Evolutionary conservation across 768 basidiomycete species (phyloP).

Genomic region (Tulasnella sp.): DNA sequence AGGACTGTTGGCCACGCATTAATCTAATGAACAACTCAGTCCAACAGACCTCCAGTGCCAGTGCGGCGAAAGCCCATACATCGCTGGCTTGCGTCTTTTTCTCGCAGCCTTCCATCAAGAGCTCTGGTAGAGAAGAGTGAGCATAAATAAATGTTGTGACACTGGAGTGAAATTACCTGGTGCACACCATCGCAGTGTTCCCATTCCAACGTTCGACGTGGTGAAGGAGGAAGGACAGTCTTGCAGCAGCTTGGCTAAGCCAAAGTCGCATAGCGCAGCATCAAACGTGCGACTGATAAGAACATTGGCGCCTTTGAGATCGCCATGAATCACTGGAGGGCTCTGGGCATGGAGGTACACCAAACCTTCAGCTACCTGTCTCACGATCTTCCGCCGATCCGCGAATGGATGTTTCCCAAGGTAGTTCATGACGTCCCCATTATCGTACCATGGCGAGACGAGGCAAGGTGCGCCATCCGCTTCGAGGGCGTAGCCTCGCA

Average conservation of each 20-base stretch:
- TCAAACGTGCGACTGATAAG: neutral
- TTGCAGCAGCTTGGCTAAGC: conserved; percentile 4
- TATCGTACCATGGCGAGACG: conserved; percentile 7
- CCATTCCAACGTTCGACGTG: neutral
- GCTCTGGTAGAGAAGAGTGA: neutral
- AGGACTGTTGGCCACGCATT: neutral
- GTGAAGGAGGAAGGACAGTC: neutral
- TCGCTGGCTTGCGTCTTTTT: neutral
- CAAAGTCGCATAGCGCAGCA: conserved; percentile 11
- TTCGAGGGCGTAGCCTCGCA: conserved; percentile 4
- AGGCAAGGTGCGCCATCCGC: conserved; percentile 6
- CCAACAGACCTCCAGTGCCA: neutral
- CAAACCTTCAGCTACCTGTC: conserved; percentile 12
- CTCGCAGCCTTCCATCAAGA: neutral
- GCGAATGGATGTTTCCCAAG: conserved; percentile 5
- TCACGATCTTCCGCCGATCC: conserved; percentile 9
- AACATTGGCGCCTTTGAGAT: conserved; percentile 13
- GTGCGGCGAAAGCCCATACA: neutral
- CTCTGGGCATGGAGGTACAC: conserved; percentile 7
- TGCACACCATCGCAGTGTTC: neutral
- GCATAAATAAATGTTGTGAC: neutral
- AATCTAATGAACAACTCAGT: too few species aligned
- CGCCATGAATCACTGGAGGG: conserved; percentile 9
- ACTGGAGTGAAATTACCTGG: neutral
- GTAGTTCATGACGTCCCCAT: conserved; percentile 9